Conservation (phyloP, 176 grass and related monocot species). For the Metroxylon sagu region DNA sequence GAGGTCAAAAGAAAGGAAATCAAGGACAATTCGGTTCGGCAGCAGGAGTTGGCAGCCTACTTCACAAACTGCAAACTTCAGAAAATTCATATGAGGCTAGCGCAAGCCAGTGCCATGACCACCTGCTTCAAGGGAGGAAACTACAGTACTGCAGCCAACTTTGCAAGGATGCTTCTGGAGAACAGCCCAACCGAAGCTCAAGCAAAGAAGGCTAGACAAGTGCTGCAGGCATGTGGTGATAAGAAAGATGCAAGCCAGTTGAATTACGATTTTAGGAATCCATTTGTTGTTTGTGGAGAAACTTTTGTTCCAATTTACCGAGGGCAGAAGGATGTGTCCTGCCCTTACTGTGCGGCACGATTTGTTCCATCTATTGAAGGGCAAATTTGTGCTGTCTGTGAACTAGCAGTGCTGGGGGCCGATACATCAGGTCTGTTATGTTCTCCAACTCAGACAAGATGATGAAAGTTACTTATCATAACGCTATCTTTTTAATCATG, state of each 20-base stretch:
- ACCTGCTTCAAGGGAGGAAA: conserved; percentile 68
- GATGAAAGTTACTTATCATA: conserved; percentile 24
- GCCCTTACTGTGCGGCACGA: conserved; percentile 61
- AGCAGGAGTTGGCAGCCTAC: conserved; percentile 69
- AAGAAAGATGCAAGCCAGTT: conserved; percentile 44
- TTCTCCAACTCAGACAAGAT: conserved; percentile 78
- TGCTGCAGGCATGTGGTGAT: conserved; percentile 48
- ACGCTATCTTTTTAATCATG: conserved; percentile 21
- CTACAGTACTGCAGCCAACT: conserved; percentile 61
- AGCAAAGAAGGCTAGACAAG: conserved; percentile 78
- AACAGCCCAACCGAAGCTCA: conserved; percentile 56
- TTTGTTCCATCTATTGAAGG: conserved; percentile 60
- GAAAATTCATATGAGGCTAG: conserved; percentile 65
- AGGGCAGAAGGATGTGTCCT: conserved; percentile 85
- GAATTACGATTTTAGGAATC: conserved; percentile 90
- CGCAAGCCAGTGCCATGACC: conserved; percentile 60
- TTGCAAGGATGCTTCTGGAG: conserved; percentile 83
- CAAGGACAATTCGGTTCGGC: conserved; percentile 35
- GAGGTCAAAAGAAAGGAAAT: conserved; percentile 81
- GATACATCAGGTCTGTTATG: conserved; percentile 76
- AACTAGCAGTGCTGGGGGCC: conserved; percentile 58
- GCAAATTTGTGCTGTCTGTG: conserved; percentile 84
- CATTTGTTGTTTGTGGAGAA: conserved; percentile 80
- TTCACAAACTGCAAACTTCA: conserved; percentile 89
- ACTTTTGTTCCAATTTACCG: conserved; percentile 83